phyloP scores from a whole-genome alignment of 1,284 basidiomycete species.

The Phylloporus sp. region DNA sequence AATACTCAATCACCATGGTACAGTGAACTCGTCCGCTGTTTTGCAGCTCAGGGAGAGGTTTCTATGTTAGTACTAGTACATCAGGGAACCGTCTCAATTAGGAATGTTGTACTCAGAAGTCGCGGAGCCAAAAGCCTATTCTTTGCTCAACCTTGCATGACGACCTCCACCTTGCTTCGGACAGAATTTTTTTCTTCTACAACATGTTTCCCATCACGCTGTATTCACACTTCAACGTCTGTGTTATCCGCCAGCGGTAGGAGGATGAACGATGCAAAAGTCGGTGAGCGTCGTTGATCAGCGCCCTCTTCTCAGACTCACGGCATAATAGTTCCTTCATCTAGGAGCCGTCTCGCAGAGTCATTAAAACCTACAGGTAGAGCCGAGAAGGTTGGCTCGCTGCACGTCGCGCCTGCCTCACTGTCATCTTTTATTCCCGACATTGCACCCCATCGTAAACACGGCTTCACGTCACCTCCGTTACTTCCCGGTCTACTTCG shows the following conservation, averaged over 20 bases:
- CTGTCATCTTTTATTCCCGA: constrained; percentile 37
- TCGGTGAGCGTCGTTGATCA: constrained; percentile 24
- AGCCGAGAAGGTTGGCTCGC: constrained; percentile 39
- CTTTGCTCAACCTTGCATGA: constrained; percentile 14
- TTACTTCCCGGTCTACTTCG: constrained; percentile 68
- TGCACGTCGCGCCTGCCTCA: constrained; percentile 42
- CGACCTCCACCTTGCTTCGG: constrained; percentile 10
- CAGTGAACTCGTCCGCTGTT: background rate
- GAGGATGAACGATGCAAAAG: constrained; percentile 13
- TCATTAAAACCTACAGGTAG: constrained; percentile 43
- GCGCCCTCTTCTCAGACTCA: background rate
- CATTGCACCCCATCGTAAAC: constrained; percentile 35
- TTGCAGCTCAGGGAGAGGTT: too few relatives aligned
- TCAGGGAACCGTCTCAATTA: constrained; percentile 19
- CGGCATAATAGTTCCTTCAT: constrained; percentile 30
- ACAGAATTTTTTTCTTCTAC: constrained; percentile 3
- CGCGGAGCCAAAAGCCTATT: constrained; percentile 27
- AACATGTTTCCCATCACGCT: constrained; percentile 10
- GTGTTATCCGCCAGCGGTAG: constrained; percentile 13
- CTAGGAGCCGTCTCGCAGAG: constrained; percentile 48
- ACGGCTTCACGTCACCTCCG: constrained; percentile 67
- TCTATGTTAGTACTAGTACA: background rate
- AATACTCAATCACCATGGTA: background rate
- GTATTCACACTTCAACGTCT: constrained; percentile 24
- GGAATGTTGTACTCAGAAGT: constrained; percentile 13